Evolutionary conservation across 2,329 filamentous ascomycete genomes (phyloP), one percentile per base, ranked within the genome.

Genomic region (Epichloe typhina): DNA sequence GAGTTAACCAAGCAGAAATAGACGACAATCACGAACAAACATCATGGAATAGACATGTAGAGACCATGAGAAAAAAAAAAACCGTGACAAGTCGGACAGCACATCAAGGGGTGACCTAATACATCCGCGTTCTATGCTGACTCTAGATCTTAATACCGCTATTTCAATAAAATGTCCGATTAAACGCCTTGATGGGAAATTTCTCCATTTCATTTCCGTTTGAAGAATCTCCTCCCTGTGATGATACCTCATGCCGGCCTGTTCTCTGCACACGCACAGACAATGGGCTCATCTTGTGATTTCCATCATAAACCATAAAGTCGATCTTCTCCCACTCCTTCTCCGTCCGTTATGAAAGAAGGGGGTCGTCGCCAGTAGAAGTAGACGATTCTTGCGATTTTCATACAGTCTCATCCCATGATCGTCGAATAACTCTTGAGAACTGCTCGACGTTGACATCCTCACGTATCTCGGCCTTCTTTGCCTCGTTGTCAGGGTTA

Each of bases 401-500:
- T 55, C 38, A 69, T 59, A 64, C 61, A 50, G 63, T 63, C 54
- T 91, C 86, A 73, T 95, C 89, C 76, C 89, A 95, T 47, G 87
- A 85, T 63, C 90, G 79, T 69, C 85, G 79, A 56, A 95, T 81
- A 55, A 95, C 82, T 59, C 88, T 77, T 49, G 80, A 74, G 69
- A 90, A 90, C 73, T 88, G 88, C 59, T 93, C 87, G 53, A 95
- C 84, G 69, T 86, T 88, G 64, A 98, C 93, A 58, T 93, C 90
- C 76, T 98, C 93, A 61, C 90, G 81, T 63, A 96, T 94, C 68
- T 96, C 86, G 40, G 89, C 85, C 69, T 93, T 93, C 76, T 94
- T 88, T 43, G 89, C 93, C 79, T 97, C 91, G 68, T 96, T 96
- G 72, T 98, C 93, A 64, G 93, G 87, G 74, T 98, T 98, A 63